Conservation (phyloP, 805 yeast species). For the Candida vartiovaarae region DNA sequence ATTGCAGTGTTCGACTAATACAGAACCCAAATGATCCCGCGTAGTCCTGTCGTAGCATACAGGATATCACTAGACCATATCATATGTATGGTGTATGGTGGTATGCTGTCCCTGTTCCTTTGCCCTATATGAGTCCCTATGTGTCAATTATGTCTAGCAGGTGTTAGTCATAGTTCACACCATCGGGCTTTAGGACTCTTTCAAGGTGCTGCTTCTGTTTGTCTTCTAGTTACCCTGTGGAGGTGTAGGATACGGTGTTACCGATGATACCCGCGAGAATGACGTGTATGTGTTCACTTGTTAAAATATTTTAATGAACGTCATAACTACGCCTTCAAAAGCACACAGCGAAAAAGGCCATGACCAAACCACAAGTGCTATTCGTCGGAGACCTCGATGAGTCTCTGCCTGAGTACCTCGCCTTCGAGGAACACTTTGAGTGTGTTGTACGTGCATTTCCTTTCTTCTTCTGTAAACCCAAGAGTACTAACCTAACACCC, state of each 20-base stretch:
- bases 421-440: constrained; percentile 32
- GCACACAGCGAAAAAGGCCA: background rate
- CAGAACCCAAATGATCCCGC: constrained; percentile 16
- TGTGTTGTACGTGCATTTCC: constrained; percentile 20
- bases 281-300: no score
- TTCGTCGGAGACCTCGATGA: constrained; percentile 40
- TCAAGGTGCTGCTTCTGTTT: no score
- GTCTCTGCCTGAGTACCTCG: constrained; percentile 29
- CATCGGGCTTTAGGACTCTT: background rate
- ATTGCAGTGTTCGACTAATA: constrained; percentile 15
- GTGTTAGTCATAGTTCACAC: background rate
- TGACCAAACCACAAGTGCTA: constrained; percentile 20
- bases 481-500: constrained; percentile 2
- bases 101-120: background rate
- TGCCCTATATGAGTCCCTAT: background rate
- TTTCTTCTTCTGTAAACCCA: background rate
- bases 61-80: no score
- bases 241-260: no score
- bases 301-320: no score
- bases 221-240: no score
- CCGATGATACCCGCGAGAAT: no score
- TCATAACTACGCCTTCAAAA: no score
- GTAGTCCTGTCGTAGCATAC: constrained; percentile 4
- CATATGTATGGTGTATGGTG: no score
- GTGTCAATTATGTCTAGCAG: background rate